Percentiles rank a stretch among this genome's conserved stretches.
Conservation (phyloP, 2,329 filamentous ascomycete species). For the Hypoxylon sp. region DNA sequence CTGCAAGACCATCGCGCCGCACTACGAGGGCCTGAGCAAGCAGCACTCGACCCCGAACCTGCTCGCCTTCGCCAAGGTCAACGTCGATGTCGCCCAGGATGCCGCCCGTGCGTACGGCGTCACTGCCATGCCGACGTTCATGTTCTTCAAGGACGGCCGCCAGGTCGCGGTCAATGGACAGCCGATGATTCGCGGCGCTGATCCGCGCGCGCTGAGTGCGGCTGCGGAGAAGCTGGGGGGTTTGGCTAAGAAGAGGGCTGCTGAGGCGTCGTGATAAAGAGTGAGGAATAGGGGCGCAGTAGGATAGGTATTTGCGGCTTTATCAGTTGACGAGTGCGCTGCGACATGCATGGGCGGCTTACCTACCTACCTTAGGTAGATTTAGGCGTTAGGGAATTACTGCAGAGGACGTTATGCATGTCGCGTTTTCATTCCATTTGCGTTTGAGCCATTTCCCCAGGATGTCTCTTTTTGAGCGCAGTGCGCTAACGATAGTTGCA, state of each 20-base stretch:
- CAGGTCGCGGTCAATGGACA: constrained; percentile 52
- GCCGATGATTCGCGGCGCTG: constrained; percentile 50
- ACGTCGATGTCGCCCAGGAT: constrained; percentile 64
- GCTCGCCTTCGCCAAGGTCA: constrained; percentile 65
- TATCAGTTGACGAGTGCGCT: too few species aligned
- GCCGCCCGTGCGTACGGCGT: constrained; percentile 60
- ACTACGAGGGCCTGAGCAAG: constrained; percentile 59
- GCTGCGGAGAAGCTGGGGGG: constrained; percentile 50
- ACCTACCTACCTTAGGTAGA: too few species aligned
- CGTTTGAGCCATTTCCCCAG: too few species aligned
- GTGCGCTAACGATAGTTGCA: too few species aligned
- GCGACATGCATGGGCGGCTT: too few species aligned
- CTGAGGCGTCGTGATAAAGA: constrained; percentile 6
- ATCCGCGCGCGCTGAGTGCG: constrained; percentile 43
- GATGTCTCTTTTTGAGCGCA: too few species aligned
- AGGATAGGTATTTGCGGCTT: background rate
- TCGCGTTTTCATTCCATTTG: too few species aligned
- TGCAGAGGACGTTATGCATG: too few species aligned
- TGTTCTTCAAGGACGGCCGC: constrained; percentile 66
- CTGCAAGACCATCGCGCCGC: constrained; percentile 67
- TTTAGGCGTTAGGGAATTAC: too few species aligned
- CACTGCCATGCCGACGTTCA: constrained; percentile 66
- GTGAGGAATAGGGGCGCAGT: background rate
- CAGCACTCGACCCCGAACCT: constrained; percentile 51
- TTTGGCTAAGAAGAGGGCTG: constrained; percentile 49